Evolutionary conservation across 2,329 filamentous ascomycete species (phyloP), one percentile per base, ranked within the genome.

Genomic region (Phialemonium atrogriseum): DNA sequence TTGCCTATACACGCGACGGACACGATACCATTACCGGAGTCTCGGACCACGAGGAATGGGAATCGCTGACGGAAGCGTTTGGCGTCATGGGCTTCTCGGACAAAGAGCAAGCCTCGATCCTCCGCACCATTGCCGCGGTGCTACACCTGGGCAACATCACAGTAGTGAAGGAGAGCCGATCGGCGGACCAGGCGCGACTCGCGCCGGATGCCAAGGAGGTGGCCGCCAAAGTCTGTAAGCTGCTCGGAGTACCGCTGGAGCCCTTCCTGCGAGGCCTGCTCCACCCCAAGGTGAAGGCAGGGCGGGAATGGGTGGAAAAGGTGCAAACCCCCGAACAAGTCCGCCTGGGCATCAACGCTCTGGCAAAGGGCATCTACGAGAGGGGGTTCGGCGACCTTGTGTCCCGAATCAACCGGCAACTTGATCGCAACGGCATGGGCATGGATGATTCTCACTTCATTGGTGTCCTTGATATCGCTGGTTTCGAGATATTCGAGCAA

Each of bases 271-370:
- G 87, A 51, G 88, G 86, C 0, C 64, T 98, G 5, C 68, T 98
- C 9, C 91, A 96, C 50, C 91, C 91, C 8, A 84, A 78, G 36
- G 93, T 98, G 24, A 95, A 94, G 58, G 91, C 91, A 24, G 91
- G 91, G 13, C 77, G 88, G 32, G 91, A 98, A 60, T 96, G 89
- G 91, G 91, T 98, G 3, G 88, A 96, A 52, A 98, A 96, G 55
- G 88, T 93, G 2, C 91, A 98, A 54, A 96, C 89, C 1, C 89
- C 91, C 0, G 93, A 98, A 43, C 91, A 98, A 54, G 93, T 95
- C 26, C 82, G 85, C 15, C 76, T 95, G 8, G 75, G 84, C 4
- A 74, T 98, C 26, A 87, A 96, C 58, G 89, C 91, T 11, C 68
- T 98, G 11, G 79, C 91, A 7, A 98, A 98, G 58, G 91, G 91